Evolutionary conservation across 345 rosid species (phyloP).

Genomic region (Brassica rapa): DNA sequence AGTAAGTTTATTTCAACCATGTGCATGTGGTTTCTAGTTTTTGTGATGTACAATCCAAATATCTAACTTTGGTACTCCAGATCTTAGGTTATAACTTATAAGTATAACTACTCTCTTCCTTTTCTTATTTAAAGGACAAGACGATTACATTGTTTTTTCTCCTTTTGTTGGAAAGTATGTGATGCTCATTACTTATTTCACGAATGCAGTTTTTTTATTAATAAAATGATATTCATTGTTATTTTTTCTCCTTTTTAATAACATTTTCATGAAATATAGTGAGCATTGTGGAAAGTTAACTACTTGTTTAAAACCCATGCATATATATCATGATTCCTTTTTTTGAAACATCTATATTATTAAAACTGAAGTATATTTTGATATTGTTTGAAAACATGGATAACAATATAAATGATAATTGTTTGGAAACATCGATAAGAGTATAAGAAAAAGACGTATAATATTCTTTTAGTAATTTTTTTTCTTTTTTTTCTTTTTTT

Average conservation of each 20-base stretch:
- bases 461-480: too few relatives aligned
- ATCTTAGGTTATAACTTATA: not conserved
- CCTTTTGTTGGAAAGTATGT: slow-evolving; percentile 3
- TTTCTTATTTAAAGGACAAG: not conserved
- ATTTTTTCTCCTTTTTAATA: not conserved
- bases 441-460: too few relatives aligned
- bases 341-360: too few relatives aligned
- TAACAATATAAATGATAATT: too few relatives aligned
- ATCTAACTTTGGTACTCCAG: not conserved
- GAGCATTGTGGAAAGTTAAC: slow-evolving; percentile 18
- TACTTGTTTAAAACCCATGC: slow-evolving; percentile 29
- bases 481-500: too few relatives aligned
- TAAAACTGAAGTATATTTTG: too few relatives aligned
- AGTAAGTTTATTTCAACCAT: slow-evolving; percentile 26
- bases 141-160: slow-evolving; percentile 3
- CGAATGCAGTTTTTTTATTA: not conserved
- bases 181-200: slow-evolving; percentile 11
- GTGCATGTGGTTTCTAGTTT: not conserved
- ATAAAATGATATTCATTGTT: not conserved
- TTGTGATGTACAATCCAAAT: not conserved
- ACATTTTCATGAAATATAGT: not conserved
- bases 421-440: too few relatives aligned
- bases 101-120: not conserved
- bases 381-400: too few relatives aligned
- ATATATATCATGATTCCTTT: not conserved